Evolutionary conservation across 2,329 filamentous ascomycete species (phyloP).

Genomic region (Epichloe glyceriae): DNA sequence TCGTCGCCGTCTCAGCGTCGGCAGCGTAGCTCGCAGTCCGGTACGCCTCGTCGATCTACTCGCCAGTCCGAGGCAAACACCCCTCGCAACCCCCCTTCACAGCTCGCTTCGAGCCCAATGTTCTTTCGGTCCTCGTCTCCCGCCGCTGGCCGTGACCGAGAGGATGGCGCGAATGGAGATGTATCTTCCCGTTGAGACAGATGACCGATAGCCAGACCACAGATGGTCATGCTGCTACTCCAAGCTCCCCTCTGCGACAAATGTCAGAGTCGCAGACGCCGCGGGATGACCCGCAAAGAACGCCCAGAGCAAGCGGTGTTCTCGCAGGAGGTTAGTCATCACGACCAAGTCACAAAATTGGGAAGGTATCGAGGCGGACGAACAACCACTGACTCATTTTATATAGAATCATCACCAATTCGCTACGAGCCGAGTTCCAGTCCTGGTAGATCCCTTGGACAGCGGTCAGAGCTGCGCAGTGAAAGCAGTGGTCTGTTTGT

Average conservation of each 20-base stretch:
- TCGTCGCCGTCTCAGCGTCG: conserved; percentile 34
- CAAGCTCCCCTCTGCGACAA: conserved; percentile 48
- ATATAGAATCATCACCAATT: conserved; percentile 77
- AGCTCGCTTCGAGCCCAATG: conserved; percentile 65
- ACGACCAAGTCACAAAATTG: neutral
- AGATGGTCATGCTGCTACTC: conserved; percentile 20
- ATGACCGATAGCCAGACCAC: conserved; percentile 45
- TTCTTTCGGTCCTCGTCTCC: conserved; percentile 50
- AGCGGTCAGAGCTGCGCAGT: conserved; percentile 61
- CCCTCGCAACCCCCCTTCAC: conserved; percentile 35
- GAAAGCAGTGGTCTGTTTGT: conserved; percentile 84
- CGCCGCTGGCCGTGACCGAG: conserved; percentile 11
- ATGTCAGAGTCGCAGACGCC: conserved; percentile 43
- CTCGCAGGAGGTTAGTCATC: conserved; percentile 46
- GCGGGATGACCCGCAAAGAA: conserved; percentile 45
- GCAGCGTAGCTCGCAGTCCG: conserved; percentile 38
- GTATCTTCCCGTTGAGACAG: conserved; percentile 43
- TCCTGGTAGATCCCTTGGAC: conserved; percentile 50
- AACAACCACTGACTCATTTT: conserved; percentile 5
- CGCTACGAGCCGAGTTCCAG: conserved; percentile 85
- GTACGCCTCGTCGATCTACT: conserved; percentile 26
- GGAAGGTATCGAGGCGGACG: neutral
- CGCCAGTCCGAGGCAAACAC: conserved; percentile 25
- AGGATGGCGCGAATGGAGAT: conserved; percentile 20
- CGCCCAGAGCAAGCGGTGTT: conserved; percentile 52